A percentile compares a stretch with the other conserved stretches of the same genome.
phyloP scores from a whole-genome alignment of 2,329 filamentous ascomycete species.

The Zymoseptoria crescenta region DNA sequence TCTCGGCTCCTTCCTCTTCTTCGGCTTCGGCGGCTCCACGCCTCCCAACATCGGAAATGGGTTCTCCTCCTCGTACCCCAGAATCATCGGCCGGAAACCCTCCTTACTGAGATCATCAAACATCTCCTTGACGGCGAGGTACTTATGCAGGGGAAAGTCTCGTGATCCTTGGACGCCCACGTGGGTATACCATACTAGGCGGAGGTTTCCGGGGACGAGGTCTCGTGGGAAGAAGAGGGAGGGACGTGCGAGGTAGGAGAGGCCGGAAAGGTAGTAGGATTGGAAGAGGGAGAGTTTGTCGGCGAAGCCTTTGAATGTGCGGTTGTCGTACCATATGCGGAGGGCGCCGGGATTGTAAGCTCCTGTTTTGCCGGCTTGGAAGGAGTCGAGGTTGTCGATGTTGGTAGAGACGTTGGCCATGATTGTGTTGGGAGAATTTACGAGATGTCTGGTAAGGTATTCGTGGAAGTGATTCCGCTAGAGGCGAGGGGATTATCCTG shows the following conservation, averaged over 20 bases:
- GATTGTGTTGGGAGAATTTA: not conserved
- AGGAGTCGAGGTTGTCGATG: conserved; percentile 14
- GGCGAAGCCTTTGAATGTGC: conserved; percentile 17
- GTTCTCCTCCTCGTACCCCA: conserved; percentile 28
- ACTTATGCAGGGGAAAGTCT: conserved; percentile 25
- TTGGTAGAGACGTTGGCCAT: not conserved
- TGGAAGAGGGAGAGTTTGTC: conserved; percentile 22
- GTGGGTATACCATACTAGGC: conserved; percentile 27
- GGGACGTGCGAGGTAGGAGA: conserved; percentile 22
- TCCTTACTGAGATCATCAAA: conserved; percentile 25
- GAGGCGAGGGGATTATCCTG: not conserved
- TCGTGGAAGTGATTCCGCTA: not conserved
- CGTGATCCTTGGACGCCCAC: conserved; percentile 24
- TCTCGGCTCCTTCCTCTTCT: conserved; percentile 19
- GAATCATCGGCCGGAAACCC: conserved; percentile 27
- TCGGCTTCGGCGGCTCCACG: conserved; percentile 21
- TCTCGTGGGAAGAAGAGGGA: conserved; percentile 15
- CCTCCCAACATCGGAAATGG: conserved; percentile 30
- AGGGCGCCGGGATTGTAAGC: conserved; percentile 25
- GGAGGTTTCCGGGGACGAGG: conserved; percentile 23
- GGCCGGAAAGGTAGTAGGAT: conserved; percentile 20
- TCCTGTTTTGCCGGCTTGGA: conserved; percentile 20
- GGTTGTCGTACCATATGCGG: conserved; percentile 28
- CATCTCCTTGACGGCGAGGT: conserved; percentile 27
- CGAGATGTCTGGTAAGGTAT: too few relatives aligned